Conservation (phyloP, 805 yeast species). For the Ogataea degrootiae region DNA sequence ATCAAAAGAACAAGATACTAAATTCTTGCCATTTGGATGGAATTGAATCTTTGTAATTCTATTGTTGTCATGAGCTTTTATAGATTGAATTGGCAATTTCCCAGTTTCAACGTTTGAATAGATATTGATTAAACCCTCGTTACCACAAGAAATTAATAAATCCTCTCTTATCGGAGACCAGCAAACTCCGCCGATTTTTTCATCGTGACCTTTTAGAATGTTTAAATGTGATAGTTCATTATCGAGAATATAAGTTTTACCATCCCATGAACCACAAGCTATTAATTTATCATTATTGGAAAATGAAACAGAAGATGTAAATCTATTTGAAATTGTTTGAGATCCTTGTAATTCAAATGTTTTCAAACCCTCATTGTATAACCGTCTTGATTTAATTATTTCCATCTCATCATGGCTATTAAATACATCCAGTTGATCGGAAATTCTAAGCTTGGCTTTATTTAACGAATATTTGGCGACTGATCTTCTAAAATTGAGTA, state of each 20-base stretch:
- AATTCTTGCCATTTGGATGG: slow-evolving; percentile 51
- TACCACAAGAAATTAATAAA: slow-evolving; percentile 39
- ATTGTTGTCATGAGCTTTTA: slow-evolving; percentile 40
- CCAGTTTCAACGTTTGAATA: not conserved
- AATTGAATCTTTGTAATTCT: slow-evolving; percentile 58
- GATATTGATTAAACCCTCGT: slow-evolving; percentile 35
- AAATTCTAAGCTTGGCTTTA: slow-evolving; percentile 40
- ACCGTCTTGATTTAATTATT: slow-evolving; percentile 12
- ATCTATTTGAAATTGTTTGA: slow-evolving; percentile 65
- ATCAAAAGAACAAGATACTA: slow-evolving; percentile 77
- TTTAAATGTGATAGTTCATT: slow-evolving; percentile 30
- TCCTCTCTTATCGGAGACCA: slow-evolving; percentile 38
- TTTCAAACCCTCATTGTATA: slow-evolving; percentile 21
- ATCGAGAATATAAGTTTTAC: slow-evolving; percentile 52
- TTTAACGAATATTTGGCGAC: slow-evolving; percentile 50
- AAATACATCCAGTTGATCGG: slow-evolving; percentile 27
- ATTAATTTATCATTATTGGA: slow-evolving; percentile 35
- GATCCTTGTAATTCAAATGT: slow-evolving; percentile 53
- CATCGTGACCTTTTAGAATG: slow-evolving; percentile 45
- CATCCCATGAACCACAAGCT: slow-evolving; percentile 84
- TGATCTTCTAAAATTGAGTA: slow-evolving; percentile 46
- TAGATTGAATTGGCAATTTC: slow-evolving; percentile 3
- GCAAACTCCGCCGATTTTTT: slow-evolving; percentile 66
- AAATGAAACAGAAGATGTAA: slow-evolving; percentile 55
- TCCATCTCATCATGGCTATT: slow-evolving; percentile 26